phyloP scores from a whole-genome alignment of 129 eudicot genomes.

The Flaveria ramosissima region DNA sequence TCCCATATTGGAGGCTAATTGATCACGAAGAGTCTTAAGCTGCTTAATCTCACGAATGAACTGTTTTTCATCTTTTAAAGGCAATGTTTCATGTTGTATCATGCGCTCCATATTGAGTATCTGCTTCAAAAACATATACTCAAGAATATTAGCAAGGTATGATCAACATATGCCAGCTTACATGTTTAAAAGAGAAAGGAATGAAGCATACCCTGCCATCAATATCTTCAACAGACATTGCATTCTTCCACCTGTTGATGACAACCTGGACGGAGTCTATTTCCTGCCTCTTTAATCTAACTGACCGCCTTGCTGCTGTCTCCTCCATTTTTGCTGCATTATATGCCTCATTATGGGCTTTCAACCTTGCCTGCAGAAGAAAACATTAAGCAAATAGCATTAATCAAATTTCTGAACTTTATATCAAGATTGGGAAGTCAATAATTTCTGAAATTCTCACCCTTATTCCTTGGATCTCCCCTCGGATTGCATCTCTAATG shows the following conservation, averaged over 20 bases:
- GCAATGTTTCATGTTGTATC: constrained; percentile 71
- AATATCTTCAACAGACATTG: constrained; percentile 61
- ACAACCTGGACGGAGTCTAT: constrained; percentile 55
- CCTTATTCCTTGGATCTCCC: constrained; percentile 43
- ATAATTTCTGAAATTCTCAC: constrained; percentile 38
- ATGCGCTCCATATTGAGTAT: constrained; percentile 55
- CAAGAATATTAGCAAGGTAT: constrained; percentile 12
- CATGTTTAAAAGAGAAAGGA: not conserved
- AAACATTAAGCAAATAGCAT: constrained; percentile 21
- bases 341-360: constrained; percentile 33
- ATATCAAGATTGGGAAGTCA: not conserved
- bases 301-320: constrained; percentile 47
- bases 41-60: constrained; percentile 70
- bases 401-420: constrained; percentile 1
- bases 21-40: constrained; percentile 56
- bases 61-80: constrained; percentile 64
- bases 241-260: constrained; percentile 67
- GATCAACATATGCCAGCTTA: constrained; percentile 7
- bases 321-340: constrained; percentile 57
- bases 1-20: constrained; percentile 56
- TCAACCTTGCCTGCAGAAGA: constrained; percentile 49
- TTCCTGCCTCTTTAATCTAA: constrained; percentile 63
- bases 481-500: constrained; percentile 60
- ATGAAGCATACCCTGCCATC: constrained; percentile 53
- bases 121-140: constrained; percentile 42